Evolutionary conservation across 2,329 filamentous ascomycete genomes (phyloP), one percentile per base, ranked within the genome.

Genomic region (Geosmithia flava): DNA sequence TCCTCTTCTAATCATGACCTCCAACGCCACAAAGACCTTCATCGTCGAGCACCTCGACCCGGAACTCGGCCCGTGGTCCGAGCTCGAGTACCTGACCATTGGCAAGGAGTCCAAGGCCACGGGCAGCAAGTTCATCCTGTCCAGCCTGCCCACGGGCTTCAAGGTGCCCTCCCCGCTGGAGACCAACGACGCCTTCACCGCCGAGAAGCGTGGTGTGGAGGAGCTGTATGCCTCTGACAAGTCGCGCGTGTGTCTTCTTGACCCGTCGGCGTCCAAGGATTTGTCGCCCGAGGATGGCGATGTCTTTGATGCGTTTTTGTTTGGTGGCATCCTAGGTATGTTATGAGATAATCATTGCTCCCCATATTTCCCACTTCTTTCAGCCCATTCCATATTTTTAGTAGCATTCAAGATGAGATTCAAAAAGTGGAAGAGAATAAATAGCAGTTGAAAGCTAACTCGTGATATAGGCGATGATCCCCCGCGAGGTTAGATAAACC

Each of bases 31-130:
- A 54, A 86, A 89, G 67, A 90, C 81, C 42, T 96, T 93, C 68
- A 86, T 97, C 59, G 90, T 97, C 57, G 91, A 97, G 72, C 91
- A 98, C 67, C 81, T 98, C 54, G 93, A 98, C 69, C 83, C 87
- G 41, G 93, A 98, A 67, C 76, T 98, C 29, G 93, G 94, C 33
- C 78, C 81, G 41, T 98, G 93, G 93, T 97, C 93, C 20, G 81
- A 87, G 53, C 78, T 97, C 47, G 93, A 98, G 70, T 98, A 98
- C 69, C 71, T 80, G 48, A 79, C 85, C 59, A 96, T 98, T 62
- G 88, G 88, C 47, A 72, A 77, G 51, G 93, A 98, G 71, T 88
- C 85, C 47, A 70, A 80, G 53, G 74, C 75, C 20, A 68, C 78
- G 3, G 76, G 78, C 33, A 78, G 81, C 48, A 73, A 72, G 47